Base-by-base conservation (phyloP, 2,329 filamentous ascomycete genomes). In the Pseudophaeomoniella oleicola region DNA sequence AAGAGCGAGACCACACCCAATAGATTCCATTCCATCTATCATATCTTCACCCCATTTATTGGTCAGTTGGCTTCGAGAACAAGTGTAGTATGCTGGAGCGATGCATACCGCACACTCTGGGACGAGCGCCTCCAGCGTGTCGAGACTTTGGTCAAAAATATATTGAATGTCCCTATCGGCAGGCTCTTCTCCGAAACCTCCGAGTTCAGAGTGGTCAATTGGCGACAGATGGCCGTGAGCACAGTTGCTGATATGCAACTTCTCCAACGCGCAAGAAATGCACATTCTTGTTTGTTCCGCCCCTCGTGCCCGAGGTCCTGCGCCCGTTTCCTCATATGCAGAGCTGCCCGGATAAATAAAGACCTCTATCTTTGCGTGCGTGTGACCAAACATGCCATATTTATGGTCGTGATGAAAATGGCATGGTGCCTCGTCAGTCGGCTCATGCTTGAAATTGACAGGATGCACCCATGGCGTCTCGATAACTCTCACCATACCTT, bases 391-490 rank as follows among this genome's bases (percentile, higher is more conserved):
- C 17, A 50, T 39, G 10, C 44, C 42, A 19, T 42, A 46, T 19
- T 42, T 38, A 27, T 42, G 46, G 32, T 50, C 42, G 11, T 27
- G 6, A 33, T 46, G 48, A 31, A 50, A 50, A 22, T 50, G 39
- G 30, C 47, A 49, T 15, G 35, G 22, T 6, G 32, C 16, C 10
- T 16, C 13, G 9, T 5, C 10, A n/a, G 36, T 35, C 10, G 40
- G 35, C 4, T 36, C 30, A 36, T 37, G 34, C 19, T 44, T 38
- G 35, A 46, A 48, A 19, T 47, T 30, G 35, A 50, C 47, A 2
- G 47, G 47, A 38, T 50, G 46, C 5, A 46, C 39, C 43, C 45
- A 49, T 18, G 13, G 34, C 10, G 47, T 49, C 3, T 19, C 17
- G 29, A 45, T 39, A 5, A 10, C 9, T n/a, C n/a, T n/a, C n/a